phyloP scores from a whole-genome alignment of 768 basidiomycete genomes.

The Stropharia rugosoannulata region DNA sequence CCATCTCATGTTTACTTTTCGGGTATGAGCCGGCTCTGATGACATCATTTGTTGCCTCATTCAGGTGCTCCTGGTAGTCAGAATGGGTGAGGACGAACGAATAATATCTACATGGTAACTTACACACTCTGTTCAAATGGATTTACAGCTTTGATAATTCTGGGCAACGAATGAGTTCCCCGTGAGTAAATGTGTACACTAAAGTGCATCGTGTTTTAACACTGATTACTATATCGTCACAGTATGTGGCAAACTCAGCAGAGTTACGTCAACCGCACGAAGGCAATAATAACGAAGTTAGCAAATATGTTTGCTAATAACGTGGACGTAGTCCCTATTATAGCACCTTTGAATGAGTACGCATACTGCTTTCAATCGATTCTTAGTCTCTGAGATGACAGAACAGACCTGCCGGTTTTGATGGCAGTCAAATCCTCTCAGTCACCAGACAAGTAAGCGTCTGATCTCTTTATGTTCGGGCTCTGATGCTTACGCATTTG shows the following conservation, averaged over 20 bases:
- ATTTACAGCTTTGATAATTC: slow-evolving; percentile 74
- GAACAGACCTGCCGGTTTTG: slow-evolving; percentile 70
- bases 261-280: slow-evolving; percentile 66
- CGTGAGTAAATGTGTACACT: slow-evolving; percentile 32
- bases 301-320: slow-evolving; percentile 58
- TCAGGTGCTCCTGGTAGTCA: slow-evolving; percentile 79
- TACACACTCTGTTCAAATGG: background rate
- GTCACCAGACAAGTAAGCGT: slow-evolving; percentile 42
- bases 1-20: background rate
- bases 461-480: background rate
- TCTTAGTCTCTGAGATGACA: background rate
- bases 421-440: slow-evolving; percentile 47
- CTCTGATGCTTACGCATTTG: background rate
- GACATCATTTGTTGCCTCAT: slow-evolving; percentile 8
- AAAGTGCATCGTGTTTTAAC: background rate
- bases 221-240: background rate
- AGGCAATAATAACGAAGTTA: slow-evolving; percentile 61
- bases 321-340: slow-evolving; percentile 56
- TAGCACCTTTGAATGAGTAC: slow-evolving; percentile 81
- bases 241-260: slow-evolving; percentile 67
- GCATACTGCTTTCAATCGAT: slow-evolving; percentile 8
- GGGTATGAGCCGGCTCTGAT: background rate
- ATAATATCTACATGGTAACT: background rate
- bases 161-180: slow-evolving; percentile 59
- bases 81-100: slow-evolving; percentile 56